A percentile compares a stretch with the other conserved stretches of the same genome.
Evolutionary conservation across 768 basidiomycete genomes (phyloP).

Genomic region (Brasilioporus rufonigricans): DNA sequence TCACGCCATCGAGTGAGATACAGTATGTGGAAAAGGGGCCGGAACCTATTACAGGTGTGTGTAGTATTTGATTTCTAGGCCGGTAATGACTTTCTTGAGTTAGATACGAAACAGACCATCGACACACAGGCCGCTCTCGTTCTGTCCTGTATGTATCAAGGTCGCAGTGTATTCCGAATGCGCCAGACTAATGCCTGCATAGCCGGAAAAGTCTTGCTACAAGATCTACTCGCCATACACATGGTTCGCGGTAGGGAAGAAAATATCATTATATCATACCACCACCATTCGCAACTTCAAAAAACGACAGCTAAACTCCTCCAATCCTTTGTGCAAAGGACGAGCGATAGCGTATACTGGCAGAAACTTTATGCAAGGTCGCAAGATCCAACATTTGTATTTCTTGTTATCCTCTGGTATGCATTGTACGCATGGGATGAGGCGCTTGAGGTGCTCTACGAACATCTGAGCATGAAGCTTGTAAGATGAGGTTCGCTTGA

Average conservation of each 20-base stretch:
- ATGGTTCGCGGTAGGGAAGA: no score
- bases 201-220: slow-evolving; percentile 28
- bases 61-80: neutral
- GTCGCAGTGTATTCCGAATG: no score
- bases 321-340: slow-evolving; percentile 30
- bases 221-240: slow-evolving; percentile 40
- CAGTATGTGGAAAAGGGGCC: no score
- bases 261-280: no score
- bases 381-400: no score
- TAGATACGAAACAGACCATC: no score
- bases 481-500: slow-evolving; percentile 25
- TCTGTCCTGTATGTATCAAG: no score
- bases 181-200: neutral
- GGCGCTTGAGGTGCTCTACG: slow-evolving; percentile 49
- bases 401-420: slow-evolving; percentile 53
- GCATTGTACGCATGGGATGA: slow-evolving; percentile 64
- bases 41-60: slow-evolving; percentile 18
- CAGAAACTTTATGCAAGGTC: no score
- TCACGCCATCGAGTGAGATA: slow-evolving; percentile 18
- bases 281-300: no score
- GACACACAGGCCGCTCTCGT: no score
- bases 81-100: neutral
- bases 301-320: slow-evolving; percentile 30
- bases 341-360: no score
- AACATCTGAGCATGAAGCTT: slow-evolving; percentile 45